Evolutionary conservation across 148 eudicot genomes (phyloP), one percentile per base, ranked within the genome.

Genomic region (Tetragonia tetragonoides): DNA sequence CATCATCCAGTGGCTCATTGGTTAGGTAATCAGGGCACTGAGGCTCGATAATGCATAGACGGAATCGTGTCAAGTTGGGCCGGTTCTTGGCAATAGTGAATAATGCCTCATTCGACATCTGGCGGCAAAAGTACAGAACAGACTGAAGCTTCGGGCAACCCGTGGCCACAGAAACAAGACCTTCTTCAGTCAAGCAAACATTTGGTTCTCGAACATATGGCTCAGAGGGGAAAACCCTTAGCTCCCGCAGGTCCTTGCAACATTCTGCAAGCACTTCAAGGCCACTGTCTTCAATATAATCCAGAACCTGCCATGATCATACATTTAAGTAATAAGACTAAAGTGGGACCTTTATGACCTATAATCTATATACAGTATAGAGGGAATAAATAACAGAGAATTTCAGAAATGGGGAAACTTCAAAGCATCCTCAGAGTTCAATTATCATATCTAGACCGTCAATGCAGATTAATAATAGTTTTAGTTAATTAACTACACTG

Each of bases 131-230:
- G 76, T 91, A 95, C 0, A 95, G 89, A 59, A 95, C 90, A 0
- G 94, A 93, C 16, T 91, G 89, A 53, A 95, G 97, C 46, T 93
- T 90, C 53, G 99, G 92, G 87, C 99, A 95, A 39, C 97, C 99
- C 74, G 39, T 82, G 3, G 97, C 88, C 46, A 95, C 92, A 21
- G 94, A 82, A 59, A 95, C 97, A 49, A 95, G 94, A 61, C 99
- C 99, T 56, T 77, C 84, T 83, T 95, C 99, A 0, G 97, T 95
- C 73, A 95, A 80, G 64, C 87, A 78, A 10, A 93, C 96, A 56
- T 93, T 88, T 15, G 93, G 90, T 78, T 91, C 99, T 12, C 80
- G 81, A 54, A 77, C 89, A 80, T 75, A 93, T 18, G 99, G 99
- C 70, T 95, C 97, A 0, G 99, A 95, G 5, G 94, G 97, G 64